Percentiles rank a stretch among this genome's conserved stretches.
Evolutionary conservation across 192 early-diverging fungal species (phyloP).

Genomic region (Diversispora eburnea): DNA sequence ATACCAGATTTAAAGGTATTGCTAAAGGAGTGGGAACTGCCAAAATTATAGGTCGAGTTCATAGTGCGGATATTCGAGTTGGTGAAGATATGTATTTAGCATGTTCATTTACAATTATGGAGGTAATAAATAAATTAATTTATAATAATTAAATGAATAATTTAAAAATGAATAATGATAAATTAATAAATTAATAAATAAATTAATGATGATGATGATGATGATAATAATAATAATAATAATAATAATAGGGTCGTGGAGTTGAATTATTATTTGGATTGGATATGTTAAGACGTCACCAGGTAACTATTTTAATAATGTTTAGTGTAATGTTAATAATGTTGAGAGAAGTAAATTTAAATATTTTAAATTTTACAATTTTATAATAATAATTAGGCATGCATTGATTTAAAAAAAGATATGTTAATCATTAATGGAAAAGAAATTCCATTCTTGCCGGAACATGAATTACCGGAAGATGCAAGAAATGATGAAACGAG

Average conservation of each 20-base stretch:
- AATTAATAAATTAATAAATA: conserved; percentile 7
- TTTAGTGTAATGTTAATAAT: too few species aligned
- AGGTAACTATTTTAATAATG: too few species aligned
- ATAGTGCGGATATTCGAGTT: conserved; percentile 81
- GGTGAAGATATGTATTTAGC: conserved; percentile 69
- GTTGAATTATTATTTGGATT: conserved; percentile 90
- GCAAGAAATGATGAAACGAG: conserved; percentile 30
- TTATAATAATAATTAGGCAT: conserved; percentile 48
- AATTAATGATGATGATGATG: conserved; percentile 1
- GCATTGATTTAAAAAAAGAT: conserved; percentile 86
- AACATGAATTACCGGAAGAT: conserved; percentile 84
- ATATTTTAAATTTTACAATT: not conserved
- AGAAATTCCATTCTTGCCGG: conserved; percentile 81
- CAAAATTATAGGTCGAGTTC: conserved; percentile 95
- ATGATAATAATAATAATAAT: too few species aligned
- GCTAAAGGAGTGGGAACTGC: conserved; percentile 93
- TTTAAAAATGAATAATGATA: too few species aligned
- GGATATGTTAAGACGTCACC: conserved; percentile 93
- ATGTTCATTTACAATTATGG: conserved; percentile 92
- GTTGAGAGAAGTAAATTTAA: conserved; percentile 6
- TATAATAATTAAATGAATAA: too few species aligned
- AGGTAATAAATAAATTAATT: conserved; percentile 35
- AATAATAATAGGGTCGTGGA: conserved; percentile 56
- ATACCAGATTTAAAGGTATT: conserved; percentile 82
- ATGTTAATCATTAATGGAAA: conserved; percentile 75